Evolutionary conservation across 768 basidiomycete species (phyloP).

Genomic region (Calocybe indica): DNA sequence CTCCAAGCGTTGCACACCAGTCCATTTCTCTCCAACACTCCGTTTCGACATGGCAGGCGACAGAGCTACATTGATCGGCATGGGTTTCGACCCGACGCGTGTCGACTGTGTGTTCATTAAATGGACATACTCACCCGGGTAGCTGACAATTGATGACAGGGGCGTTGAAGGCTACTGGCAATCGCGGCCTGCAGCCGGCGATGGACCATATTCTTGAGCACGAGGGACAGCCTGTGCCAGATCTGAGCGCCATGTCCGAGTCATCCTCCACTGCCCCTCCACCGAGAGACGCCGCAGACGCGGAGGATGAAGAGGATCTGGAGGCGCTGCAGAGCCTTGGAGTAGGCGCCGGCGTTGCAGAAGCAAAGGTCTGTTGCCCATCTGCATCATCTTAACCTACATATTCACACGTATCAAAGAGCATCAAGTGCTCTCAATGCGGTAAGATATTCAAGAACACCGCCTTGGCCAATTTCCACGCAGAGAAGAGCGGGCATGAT

Average conservation of each 20-base stretch:
- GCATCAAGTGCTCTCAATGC: conserved; percentile 80
- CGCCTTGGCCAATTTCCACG: conserved; percentile 87
- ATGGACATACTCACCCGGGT: background rate
- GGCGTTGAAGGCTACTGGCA: conserved; percentile 82
- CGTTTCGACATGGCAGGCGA: conserved; percentile 43
- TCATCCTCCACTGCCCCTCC: conserved; percentile 18
- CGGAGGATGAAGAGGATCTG: conserved; percentile 70
- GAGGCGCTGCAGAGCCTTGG: conserved; percentile 53
- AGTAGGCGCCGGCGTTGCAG: conserved; percentile 35
- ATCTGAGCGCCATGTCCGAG: conserved; percentile 39
- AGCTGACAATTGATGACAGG: conserved; percentile 37
- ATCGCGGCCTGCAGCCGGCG: conserved; percentile 82
- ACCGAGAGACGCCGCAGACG: conserved; percentile 33
- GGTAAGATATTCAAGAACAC: conserved; percentile 84
- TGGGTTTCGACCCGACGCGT: conserved; percentile 84
- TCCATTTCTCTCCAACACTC: background rate
- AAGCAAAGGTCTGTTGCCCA: conserved; percentile 51
- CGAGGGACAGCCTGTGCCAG: conserved; percentile 70
- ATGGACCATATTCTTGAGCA: conserved; percentile 89
- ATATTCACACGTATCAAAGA: conserved; percentile 31
- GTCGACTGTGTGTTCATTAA: conserved; percentile 62
- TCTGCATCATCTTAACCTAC: background rate
- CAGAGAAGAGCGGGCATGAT: conserved; percentile 92
- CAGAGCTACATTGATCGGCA: conserved; percentile 68
- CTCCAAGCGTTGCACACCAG: background rate